A percentile compares a stretch with the other conserved stretches of the same genome.
Conservation (phyloP, 2,329 filamentous ascomycete genomes). For the Apiospora saccharicola region DNA sequence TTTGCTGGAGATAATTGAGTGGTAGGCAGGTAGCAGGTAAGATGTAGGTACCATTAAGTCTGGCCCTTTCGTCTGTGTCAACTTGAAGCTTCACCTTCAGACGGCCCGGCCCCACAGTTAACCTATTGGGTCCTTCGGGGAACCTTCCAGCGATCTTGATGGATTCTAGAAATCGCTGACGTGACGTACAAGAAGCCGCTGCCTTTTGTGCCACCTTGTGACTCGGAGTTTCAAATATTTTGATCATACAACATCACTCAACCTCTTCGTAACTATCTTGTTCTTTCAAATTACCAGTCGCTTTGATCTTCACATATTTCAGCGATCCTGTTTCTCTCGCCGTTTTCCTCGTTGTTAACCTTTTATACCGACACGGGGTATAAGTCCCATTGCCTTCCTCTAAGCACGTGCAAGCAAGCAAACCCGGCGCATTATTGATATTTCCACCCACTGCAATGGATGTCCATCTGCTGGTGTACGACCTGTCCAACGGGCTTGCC, state of each 20-base stretch:
- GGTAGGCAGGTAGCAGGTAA: too few species aligned
- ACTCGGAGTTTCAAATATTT: conserved; percentile 6
- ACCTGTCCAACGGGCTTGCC: conserved; percentile 71
- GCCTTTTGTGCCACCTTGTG: conserved; percentile 16
- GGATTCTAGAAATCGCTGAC: conserved; percentile 16
- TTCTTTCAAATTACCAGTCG: too few species aligned
- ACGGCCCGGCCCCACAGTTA: background rate
- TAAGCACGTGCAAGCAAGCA: background rate
- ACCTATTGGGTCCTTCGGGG: background rate
- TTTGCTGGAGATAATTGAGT: too few species aligned
- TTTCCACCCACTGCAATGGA: conserved; percentile 62
- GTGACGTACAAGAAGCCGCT: conserved; percentile 19
- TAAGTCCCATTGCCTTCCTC: conserved; percentile 1
- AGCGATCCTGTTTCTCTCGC: background rate
- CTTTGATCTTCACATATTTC: background rate
- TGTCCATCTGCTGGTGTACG: conserved; percentile 79
- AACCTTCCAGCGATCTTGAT: conserved; percentile 9
- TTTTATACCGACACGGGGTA: background rate
- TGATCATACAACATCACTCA: background rate
- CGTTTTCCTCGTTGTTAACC: background rate
- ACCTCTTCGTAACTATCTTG: background rate
- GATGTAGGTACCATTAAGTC: background rate
- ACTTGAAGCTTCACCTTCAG: background rate
- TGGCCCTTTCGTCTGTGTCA: background rate
- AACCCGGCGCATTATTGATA: background rate